phyloP scores from a whole-genome alignment of 371 early-diverging fungal species.

The Entomophthora muscae region DNA sequence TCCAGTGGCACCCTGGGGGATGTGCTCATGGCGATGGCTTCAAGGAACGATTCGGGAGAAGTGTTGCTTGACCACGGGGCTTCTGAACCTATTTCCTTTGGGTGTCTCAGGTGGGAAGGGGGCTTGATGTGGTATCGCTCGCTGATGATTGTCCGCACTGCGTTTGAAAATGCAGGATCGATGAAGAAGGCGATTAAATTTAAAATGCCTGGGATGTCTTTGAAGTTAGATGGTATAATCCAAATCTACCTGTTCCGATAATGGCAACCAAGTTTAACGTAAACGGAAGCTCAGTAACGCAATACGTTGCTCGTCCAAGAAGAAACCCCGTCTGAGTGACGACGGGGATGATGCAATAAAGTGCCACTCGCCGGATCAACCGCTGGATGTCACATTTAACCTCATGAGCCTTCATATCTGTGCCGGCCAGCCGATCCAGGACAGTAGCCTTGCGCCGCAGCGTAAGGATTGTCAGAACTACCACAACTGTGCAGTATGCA shows the following conservation, averaged over 20 bases:
- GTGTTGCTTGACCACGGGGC: not conserved
- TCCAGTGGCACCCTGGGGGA: not conserved
- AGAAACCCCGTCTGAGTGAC: not conserved
- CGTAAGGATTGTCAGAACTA: not conserved
- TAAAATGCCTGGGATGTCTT: not conserved
- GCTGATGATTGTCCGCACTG: not conserved
- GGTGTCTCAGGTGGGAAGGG: not conserved
- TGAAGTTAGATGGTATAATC: no score
- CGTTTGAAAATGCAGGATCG: not conserved
- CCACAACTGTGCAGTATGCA: not conserved
- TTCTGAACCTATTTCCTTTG: not conserved
- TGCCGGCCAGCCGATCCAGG: not conserved
- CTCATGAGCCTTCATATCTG: not conserved
- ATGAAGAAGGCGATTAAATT: not conserved
- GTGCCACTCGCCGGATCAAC: not conserved
- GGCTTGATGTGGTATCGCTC: not conserved
- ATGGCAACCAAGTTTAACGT: not conserved
- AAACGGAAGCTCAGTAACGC: not conserved
- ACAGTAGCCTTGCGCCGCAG: not conserved
- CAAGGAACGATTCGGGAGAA: not conserved
- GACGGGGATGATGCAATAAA: slow-evolving; percentile 1
- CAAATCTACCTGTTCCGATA: not conserved
- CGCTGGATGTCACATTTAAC: not conserved
- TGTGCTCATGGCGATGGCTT: not conserved
- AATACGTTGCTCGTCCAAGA: not conserved